Percentiles rank a stretch among this genome's conserved stretches.
Evolutionary conservation across 2,329 filamentous ascomycete genomes (phyloP).

Genomic region (Neoarthrinium moseri): DNA sequence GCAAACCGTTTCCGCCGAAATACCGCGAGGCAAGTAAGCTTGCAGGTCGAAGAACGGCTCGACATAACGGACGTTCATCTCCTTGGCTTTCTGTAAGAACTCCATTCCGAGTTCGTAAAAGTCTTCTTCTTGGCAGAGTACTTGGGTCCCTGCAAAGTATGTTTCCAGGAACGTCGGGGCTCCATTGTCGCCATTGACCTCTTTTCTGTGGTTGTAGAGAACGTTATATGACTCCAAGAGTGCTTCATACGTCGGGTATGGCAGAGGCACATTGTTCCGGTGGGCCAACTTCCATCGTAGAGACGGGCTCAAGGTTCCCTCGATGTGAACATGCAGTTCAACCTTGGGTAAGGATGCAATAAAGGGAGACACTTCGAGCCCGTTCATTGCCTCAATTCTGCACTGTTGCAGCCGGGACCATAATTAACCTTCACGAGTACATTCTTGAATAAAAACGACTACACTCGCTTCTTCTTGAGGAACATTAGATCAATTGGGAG

Average conservation of each 20-base stretch:
- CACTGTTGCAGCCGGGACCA: background rate
- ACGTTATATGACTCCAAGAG: constrained; percentile 31
- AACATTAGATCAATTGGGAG: too few relatives aligned
- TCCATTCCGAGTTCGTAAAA: constrained; percentile 39
- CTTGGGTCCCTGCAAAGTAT: constrained; percentile 30
- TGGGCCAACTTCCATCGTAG: constrained; percentile 39
- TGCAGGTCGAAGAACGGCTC: constrained; percentile 43
- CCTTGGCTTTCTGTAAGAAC: constrained; percentile 29
- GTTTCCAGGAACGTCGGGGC: constrained; percentile 31
- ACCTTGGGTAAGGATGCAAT: constrained; percentile 38
- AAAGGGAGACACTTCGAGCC: constrained; percentile 31
- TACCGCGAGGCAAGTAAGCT: constrained; percentile 36
- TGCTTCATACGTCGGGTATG: constrained; percentile 28
- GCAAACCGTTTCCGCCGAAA: constrained; percentile 29
- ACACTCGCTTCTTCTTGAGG: too few relatives aligned
- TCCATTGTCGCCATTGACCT: constrained; percentile 32
- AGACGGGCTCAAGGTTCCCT: constrained; percentile 40
- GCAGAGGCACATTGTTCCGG: constrained; percentile 32
- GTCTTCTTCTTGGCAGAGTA: constrained; percentile 32
- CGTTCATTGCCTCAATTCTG: constrained; percentile 23
- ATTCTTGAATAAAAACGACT: too few relatives aligned
- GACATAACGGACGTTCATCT: constrained; percentile 37
- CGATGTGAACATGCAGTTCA: constrained; percentile 46
- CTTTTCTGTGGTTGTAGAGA: constrained; percentile 34
- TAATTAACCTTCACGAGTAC: too few relatives aligned